phyloP scores from a whole-genome alignment of 306 rosid genomes.

The Quercus parvula region DNA sequence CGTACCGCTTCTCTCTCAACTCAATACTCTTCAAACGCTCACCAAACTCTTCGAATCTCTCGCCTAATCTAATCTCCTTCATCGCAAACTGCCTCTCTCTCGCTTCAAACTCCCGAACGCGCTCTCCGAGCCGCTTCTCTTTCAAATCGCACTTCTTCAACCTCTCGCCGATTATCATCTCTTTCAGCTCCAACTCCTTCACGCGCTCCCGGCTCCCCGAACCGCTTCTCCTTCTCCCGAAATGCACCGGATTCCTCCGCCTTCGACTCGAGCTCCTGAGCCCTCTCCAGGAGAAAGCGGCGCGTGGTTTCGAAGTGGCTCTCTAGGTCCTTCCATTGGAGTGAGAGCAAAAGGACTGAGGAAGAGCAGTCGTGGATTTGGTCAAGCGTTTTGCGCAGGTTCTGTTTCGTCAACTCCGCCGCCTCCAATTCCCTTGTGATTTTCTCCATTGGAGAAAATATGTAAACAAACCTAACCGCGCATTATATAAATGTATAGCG shows the following conservation, averaged over 20 bases:
- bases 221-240: constrained; percentile 12
- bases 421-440: too few species aligned
- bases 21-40: too few species aligned
- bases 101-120: too few species aligned
- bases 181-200: constrained; percentile 9
- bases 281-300: constrained; percentile 4
- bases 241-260: neutral
- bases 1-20: too few species aligned
- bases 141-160: neutral
- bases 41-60: too few species aligned
- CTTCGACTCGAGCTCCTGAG: constrained; percentile 8
- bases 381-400: too few species aligned
- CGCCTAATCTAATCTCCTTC: too few species aligned
- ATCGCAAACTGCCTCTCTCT: too few species aligned
- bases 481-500: too few species aligned
- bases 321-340: constrained; percentile 51
- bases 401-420: too few species aligned
- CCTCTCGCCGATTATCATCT: constrained; percentile 5
- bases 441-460: too few species aligned
- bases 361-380: neutral
- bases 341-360: constrained; percentile 14
- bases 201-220: constrained; percentile 24
- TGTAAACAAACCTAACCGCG: too few species aligned
- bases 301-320: constrained; percentile 30
- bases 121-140: neutral